Evolutionary conservation across 2,329 filamentous ascomycete genomes (phyloP).

Genomic region (Niveomyces coronatus): DNA sequence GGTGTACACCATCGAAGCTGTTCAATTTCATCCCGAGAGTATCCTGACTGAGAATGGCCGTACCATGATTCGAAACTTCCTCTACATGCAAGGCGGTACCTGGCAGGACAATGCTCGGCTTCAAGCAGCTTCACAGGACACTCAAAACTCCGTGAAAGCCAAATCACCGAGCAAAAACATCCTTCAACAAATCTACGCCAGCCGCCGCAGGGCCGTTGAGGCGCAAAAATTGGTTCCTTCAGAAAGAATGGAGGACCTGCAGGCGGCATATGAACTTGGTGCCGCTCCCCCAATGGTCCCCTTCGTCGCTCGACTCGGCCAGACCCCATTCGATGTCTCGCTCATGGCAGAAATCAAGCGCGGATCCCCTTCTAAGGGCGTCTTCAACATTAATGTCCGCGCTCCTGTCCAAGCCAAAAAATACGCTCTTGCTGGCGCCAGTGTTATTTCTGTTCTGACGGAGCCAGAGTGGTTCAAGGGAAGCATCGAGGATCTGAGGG

Average conservation of each 20-base stretch:
- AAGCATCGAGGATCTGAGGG: conserved; percentile 83
- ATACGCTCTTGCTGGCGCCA: conserved; percentile 89
- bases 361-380: conserved; percentile 89
- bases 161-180: conserved; percentile 66
- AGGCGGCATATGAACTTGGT: conserved; percentile 76
- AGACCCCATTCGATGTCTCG: conserved; percentile 79
- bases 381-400: conserved; percentile 79
- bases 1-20: conserved; percentile 81
- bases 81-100: conserved; percentile 78
- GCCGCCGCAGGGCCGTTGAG: conserved; percentile 64
- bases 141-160: conserved; percentile 16
- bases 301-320: conserved; percentile 67
- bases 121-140: conserved; percentile 24
- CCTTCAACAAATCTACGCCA: conserved; percentile 79
- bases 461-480: conserved; percentile 99
- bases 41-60: conserved; percentile 86
- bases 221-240: conserved; percentile 80
- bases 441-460: conserved; percentile 95
- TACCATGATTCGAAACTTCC: conserved; percentile 84
- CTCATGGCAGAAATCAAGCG: conserved; percentile 97
- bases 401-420: conserved; percentile 83
- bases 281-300: conserved; percentile 75
- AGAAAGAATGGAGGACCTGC: conserved; percentile 69
- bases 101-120: conserved; percentile 71
- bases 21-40: conserved; percentile 96